Conservation (phyloP, 176 grass and related monocot genomes). For the Aegilops bicornis region DNA sequence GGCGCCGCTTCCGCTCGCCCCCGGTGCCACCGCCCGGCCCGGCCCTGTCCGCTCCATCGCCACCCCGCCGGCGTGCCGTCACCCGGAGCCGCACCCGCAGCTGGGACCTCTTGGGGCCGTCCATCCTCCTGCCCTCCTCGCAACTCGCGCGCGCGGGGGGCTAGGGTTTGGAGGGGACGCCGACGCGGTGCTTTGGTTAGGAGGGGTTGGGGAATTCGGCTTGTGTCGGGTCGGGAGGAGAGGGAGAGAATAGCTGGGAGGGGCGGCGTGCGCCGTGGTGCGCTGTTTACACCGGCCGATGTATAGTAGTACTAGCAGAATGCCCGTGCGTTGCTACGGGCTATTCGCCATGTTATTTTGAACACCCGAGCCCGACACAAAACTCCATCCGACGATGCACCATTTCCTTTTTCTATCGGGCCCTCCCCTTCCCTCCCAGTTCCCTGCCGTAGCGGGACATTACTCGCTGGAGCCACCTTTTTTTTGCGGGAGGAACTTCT, state of each 20-base stretch:
- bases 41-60: neutral
- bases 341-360: too few species aligned
- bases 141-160: neutral
- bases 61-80: constrained; percentile 54
- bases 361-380: too few species aligned
- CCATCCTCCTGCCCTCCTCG: constrained; percentile 32
- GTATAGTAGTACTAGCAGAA: too few species aligned
- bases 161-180: neutral
- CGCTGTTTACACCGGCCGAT: too few species aligned
- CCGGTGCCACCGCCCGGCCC: neutral
- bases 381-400: too few species aligned
- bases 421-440: too few species aligned
- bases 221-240: neutral
- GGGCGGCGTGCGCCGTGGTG: neutral
- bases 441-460: too few species aligned
- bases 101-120: constrained; percentile 51
- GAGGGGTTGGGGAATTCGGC: neutral
- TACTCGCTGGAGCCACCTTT: too few species aligned
- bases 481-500: too few species aligned
- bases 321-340: too few species aligned
- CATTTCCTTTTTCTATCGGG: too few species aligned
- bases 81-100: constrained; percentile 72
- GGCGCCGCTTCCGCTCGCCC: constrained; percentile 19
- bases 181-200: neutral
- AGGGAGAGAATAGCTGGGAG: neutral